phyloP scores from a whole-genome alignment of 140 eudicot species.

The Erigeron philadelphicus region DNA sequence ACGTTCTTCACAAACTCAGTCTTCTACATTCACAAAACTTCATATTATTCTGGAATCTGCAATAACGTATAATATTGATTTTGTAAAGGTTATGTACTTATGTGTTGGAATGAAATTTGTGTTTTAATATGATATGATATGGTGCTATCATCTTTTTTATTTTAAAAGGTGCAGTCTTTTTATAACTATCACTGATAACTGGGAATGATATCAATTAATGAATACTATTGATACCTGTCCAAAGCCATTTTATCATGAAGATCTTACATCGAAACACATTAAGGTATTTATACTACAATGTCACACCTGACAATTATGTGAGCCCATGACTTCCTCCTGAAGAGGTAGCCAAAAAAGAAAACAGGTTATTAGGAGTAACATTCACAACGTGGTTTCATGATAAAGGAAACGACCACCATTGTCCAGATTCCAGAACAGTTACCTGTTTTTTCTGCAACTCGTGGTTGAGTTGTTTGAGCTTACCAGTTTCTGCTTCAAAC shows the following conservation, averaged over 20 bases:
- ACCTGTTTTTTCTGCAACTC: conserved; percentile 72
- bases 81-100: no score
- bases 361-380: conserved; percentile 1
- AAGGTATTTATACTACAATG: background rate
- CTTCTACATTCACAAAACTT: conserved; percentile 36
- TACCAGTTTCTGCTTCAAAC: conserved; percentile 71
- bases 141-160: no score
- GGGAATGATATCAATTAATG: no score
- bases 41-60: conserved; percentile 44
- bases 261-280: no score
- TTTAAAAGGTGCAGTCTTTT: no score
- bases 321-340: conserved; percentile 62
- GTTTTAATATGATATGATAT: no score
- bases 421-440: background rate
- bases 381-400: background rate
- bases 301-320: conserved; percentile 56
- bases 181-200: no score
- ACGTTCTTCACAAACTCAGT: conserved; percentile 65
- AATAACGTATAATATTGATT: background rate
- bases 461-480: conserved; percentile 59
- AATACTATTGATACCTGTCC: no score
- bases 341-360: background rate
- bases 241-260: no score
- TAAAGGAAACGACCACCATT: background rate
- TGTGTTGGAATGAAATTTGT: background rate